These are phyloP conservation scores for Rhynchosporium graminicola DNA, from an alignment of 2,329 filamentous ascomycete species.

Conservation along the genomic window DNA sequence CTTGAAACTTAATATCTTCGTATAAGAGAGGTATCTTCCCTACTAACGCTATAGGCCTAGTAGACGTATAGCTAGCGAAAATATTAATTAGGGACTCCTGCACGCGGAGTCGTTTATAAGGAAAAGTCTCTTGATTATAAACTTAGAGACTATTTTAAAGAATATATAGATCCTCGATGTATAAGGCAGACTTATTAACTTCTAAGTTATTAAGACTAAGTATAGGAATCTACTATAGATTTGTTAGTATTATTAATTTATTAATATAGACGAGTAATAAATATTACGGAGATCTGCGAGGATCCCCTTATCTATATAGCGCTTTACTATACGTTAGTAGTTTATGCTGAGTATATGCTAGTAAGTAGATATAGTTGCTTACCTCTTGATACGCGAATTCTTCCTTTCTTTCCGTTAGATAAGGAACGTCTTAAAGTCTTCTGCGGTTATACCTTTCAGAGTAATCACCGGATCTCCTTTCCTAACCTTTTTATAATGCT, in stretches of 20 bases:
- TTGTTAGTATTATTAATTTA: slow-evolving; percentile 1
- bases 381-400: slow-evolving; percentile 32
- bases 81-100: slow-evolving; percentile 31
- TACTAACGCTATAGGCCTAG: slow-evolving; percentile 35
- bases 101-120: slow-evolving; percentile 34
- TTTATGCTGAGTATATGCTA: slow-evolving; percentile 25
- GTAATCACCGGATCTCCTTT: slow-evolving; percentile 22
- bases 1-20: slow-evolving; percentile 35
- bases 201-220: slow-evolving; percentile 10
- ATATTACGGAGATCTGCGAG: slow-evolving; percentile 33
- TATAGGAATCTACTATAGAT: slow-evolving; percentile 26
- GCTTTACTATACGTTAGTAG: slow-evolving; percentile 18
- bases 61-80: slow-evolving; percentile 33
- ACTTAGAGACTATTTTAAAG: slow-evolving; percentile 9
- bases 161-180: slow-evolving; percentile 1
- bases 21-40: slow-evolving; percentile 29
- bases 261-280: slow-evolving; percentile 14
- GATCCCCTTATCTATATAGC: slow-evolving; percentile 26
- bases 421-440: slow-evolving; percentile 33
- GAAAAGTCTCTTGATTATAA: slow-evolving; percentile 6
- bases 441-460: slow-evolving; percentile 11
- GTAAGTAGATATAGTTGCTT: slow-evolving; percentile 30
- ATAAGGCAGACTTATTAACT: slow-evolving; percentile 3
- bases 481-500: slow-evolving; percentile 23
- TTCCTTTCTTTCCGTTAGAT: slow-evolving; percentile 23